Base-by-base conservation (phyloP, 83 land plant species). In the Diphasiastrum complanatum region DNA sequence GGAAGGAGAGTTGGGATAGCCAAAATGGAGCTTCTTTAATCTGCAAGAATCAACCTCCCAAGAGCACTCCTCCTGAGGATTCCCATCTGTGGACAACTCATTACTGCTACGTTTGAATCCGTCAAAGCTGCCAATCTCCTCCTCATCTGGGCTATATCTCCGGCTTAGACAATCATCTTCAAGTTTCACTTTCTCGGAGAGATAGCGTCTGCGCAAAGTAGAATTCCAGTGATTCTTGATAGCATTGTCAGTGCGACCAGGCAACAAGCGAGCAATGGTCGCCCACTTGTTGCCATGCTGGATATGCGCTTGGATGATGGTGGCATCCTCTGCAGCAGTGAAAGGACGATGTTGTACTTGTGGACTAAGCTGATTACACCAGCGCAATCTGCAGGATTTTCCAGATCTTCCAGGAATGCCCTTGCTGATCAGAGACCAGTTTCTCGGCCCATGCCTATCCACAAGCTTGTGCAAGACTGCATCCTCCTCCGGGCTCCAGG, bases 391-490 rank as follows among this genome's bases (percentile, higher is more conserved):
- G 45, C 69, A 66, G 1, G 69, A 66, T 20, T 66, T 66, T 5
- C 69, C 69, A 11, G 69, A 66, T 45, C 69, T 28, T n/a, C 69
- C 69, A 2, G 69, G 66, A 18, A 66, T 66, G 1, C 69, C 69
- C n/a, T 66, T 66, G 51, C 69, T 66, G 69, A 66, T 66, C 29
- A 66, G 69, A 11, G 69, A 66, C 69, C 69, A 66, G 62, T 66
- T 66, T 19, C 69, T 12, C 22, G 69, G 63, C 4, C 69, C 69
- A 26, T 66, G 38, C 64, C 40, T 66, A 22, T 66, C 69, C 31
- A 66, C 69, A 2, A 66, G 47, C 66, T 45, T 59, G 47, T 66
- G 69, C 0, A 66, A 47, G 4, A 63, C 69, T 1, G 66, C 69
- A 27, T 66, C 69, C 24, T 66, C 69, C 64, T 66, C 69, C 14